phyloP scores from a whole-genome alignment of 106 monocot genomes.

The Dendrobium catenatum region DNA sequence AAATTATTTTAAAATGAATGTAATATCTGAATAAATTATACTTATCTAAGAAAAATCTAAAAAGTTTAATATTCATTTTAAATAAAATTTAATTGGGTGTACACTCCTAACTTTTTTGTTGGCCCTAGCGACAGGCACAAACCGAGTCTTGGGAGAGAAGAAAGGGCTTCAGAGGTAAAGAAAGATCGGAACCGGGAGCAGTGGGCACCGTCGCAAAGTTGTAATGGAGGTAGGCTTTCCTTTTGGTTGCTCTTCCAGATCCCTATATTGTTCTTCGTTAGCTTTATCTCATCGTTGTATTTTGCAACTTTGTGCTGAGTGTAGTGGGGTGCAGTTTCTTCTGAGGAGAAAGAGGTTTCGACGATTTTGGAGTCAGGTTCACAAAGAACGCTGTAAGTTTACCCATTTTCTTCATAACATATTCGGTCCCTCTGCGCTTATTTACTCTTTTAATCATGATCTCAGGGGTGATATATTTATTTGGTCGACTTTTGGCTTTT shows the following conservation, averaged over 20 bases:
- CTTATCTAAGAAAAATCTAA: too few relatives aligned
- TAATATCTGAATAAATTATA: too few relatives aligned
- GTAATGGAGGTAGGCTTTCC: not conserved
- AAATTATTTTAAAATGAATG: too few relatives aligned
- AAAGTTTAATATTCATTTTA: too few relatives aligned
- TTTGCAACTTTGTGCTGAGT: not conserved
- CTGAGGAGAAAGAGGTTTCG: slow-evolving; percentile 8
- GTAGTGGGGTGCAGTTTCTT: slow-evolving; percentile 9
- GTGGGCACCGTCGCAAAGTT: not conserved
- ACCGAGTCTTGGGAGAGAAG: too few relatives aligned
- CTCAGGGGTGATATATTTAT: not conserved
- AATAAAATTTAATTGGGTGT: too few relatives aligned
- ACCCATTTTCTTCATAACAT: not conserved
- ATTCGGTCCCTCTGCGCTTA: not conserved
- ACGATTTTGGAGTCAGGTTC: not conserved
- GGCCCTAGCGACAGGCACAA: too few relatives aligned
- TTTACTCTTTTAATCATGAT: not conserved
- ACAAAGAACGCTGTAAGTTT: slow-evolving; percentile 23
- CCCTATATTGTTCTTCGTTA: not conserved
- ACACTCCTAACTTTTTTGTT: too few relatives aligned
- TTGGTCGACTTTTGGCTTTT: not conserved
- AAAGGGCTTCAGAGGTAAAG: too few relatives aligned
- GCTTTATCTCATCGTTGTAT: too few relatives aligned
- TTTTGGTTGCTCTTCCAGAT: not conserved
- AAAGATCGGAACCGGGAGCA: not conserved